Evolutionary conservation across 2,329 filamentous ascomycete species (phyloP).

Genomic region (Lecanosticta acicola): DNA sequence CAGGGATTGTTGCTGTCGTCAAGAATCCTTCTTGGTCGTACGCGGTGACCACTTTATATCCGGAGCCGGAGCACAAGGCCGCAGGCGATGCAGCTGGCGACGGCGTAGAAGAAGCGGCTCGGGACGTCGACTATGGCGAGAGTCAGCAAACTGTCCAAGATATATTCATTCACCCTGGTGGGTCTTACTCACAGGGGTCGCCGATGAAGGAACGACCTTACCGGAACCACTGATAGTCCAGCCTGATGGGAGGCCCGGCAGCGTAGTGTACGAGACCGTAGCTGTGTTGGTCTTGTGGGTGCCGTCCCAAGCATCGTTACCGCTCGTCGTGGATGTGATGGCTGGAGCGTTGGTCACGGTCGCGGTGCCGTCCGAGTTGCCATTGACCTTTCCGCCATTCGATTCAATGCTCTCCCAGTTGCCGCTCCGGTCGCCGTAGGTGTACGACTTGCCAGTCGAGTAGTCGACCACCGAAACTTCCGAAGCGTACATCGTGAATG

Average conservation of each 20-base stretch:
- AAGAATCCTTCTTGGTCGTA: constrained; percentile 48
- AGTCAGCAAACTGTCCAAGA: constrained; percentile 21
- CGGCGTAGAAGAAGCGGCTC: constrained; percentile 48
- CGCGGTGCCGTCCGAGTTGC: constrained; percentile 50
- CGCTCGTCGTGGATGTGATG: constrained; percentile 56
- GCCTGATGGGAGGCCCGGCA: constrained; percentile 63
- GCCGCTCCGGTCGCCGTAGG: constrained; percentile 72
- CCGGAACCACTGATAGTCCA: constrained; percentile 75
- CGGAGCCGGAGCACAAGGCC: constrained; percentile 39
- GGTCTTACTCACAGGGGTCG: constrained; percentile 60
- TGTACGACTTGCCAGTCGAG: constrained; percentile 81
- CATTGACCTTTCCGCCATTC: constrained; percentile 65
- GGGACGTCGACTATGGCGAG: constrained; percentile 39
- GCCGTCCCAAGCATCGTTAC: constrained; percentile 59
- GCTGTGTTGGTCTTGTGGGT: constrained; percentile 46
- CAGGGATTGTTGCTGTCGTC: constrained; percentile 40
- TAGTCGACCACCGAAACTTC: constrained; percentile 78
- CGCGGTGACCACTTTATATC: constrained; percentile 42
- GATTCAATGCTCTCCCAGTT: constrained; percentile 76
- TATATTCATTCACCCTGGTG: constrained; percentile 1
- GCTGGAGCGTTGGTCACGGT: constrained; percentile 53
- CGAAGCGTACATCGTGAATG: constrained; percentile 80
- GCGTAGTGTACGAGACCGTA: constrained; percentile 40
- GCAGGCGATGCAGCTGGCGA: constrained; percentile 41
- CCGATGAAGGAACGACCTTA: constrained; percentile 69